Percentiles rank a stretch among this genome's conserved stretches.
phyloP scores from a whole-genome alignment of 345 rosid genomes.

The Citrus maxima region DNA sequence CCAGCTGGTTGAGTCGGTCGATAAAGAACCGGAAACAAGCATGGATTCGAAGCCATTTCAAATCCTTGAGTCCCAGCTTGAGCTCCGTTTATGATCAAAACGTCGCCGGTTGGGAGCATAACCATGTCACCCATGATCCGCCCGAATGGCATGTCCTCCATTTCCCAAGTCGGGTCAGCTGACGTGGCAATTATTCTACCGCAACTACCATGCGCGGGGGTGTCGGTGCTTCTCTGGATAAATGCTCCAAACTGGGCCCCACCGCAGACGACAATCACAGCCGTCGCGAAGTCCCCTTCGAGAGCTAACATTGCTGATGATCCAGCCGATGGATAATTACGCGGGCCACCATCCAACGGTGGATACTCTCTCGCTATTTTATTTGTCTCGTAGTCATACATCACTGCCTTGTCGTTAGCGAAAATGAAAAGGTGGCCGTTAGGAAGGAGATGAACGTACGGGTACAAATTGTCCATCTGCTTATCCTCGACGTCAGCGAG shows the following conservation, averaged over 20 bases:
- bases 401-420: conserved; percentile 69
- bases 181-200: conserved; percentile 60
- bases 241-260: conserved; percentile 81
- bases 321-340: conserved; percentile 86
- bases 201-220: conserved; percentile 58
- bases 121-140: conserved; percentile 96
- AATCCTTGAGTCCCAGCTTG: conserved; percentile 73
- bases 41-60: conserved; percentile 63
- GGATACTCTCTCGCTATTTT: conserved; percentile 55
- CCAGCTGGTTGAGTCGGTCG: conserved; percentile 62
- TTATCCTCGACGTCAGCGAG: conserved; percentile 61
- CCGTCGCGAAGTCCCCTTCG: conserved; percentile 42
- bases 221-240: conserved; percentile 41
- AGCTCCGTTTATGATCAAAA: conserved; percentile 80
- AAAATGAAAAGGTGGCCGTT: conserved; percentile 75
- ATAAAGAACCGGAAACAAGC: conserved; percentile 56
- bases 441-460: conserved; percentile 88
- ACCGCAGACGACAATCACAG: conserved; percentile 74
- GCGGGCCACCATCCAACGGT: conserved; percentile 68
- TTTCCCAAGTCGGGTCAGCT: conserved; percentile 48
- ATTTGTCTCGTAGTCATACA: conserved; percentile 53
- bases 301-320: conserved; percentile 75
- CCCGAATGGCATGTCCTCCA: conserved; percentile 87
- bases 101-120: conserved; percentile 74
- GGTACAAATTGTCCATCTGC: conserved; percentile 90